phyloP scores from a whole-genome alignment of 2,329 filamentous ascomycete species.

The Cladosporium sp. region DNA sequence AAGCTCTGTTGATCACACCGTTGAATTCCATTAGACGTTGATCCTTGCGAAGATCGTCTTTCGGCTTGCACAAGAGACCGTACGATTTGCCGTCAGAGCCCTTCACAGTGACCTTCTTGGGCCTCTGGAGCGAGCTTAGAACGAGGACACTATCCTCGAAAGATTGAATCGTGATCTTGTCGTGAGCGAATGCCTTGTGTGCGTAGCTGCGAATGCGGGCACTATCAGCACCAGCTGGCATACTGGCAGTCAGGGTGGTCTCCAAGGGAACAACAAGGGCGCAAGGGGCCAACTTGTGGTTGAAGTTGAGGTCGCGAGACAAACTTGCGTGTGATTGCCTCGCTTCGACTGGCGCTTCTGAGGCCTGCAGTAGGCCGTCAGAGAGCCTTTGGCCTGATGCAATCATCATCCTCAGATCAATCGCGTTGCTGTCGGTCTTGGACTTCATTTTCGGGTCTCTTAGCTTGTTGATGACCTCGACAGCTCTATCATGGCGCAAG shows the following conservation, averaged over 20 bases:
- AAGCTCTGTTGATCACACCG: constrained; percentile 89
- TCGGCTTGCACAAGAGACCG: constrained; percentile 91
- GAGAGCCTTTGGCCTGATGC: constrained; percentile 76
- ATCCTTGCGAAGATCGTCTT: constrained; percentile 95
- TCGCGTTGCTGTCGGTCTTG: constrained; percentile 48
- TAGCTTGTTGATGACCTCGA: constrained; percentile 30
- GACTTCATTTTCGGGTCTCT: constrained; percentile 53
- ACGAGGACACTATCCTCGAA: constrained; percentile 89
- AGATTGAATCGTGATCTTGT: constrained; percentile 74
- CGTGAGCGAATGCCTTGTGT: constrained; percentile 82
- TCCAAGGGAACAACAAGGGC: constrained; percentile 86
- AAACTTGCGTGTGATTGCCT: constrained; percentile 71
- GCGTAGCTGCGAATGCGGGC: constrained; percentile 53
- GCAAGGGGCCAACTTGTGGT: constrained; percentile 75
- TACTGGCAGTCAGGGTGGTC: constrained; percentile 71
- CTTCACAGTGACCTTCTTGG: constrained; percentile 79
- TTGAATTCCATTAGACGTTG: constrained; percentile 99
- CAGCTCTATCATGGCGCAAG: constrained; percentile 59
- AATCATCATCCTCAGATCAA: constrained; percentile 68
- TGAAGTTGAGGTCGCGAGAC: constrained; percentile 73
- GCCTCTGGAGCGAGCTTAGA: constrained; percentile 85
- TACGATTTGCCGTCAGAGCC: constrained; percentile 87
- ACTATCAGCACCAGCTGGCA: constrained; percentile 69
- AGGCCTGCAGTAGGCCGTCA: constrained; percentile 74
- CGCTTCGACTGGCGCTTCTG: constrained; percentile 71